Percentiles rank a stretch among this genome's conserved stretches.
These are phyloP conservation scores for Helicostylum pulchrum DNA, from an alignment of 192 early-diverging fungal genomes.

Conservation along the genomic window DNA sequence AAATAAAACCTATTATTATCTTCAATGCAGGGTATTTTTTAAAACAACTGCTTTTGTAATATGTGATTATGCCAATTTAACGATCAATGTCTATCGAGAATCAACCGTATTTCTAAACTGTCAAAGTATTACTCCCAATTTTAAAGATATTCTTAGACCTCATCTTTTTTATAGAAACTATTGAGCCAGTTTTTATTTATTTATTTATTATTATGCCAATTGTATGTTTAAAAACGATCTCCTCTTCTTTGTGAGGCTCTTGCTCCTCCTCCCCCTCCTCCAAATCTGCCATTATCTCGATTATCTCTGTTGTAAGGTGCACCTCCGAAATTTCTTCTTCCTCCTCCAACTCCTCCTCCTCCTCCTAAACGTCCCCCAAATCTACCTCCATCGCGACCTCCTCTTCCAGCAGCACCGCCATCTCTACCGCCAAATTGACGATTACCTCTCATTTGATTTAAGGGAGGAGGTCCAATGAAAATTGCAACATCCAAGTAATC, in stretches of 20 bases:
- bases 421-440: not conserved
- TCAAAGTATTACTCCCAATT: too few relatives aligned
- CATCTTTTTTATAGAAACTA: too few relatives aligned
- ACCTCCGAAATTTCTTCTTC: constrained; percentile 1
- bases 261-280: not conserved
- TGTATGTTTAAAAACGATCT: constrained; percentile 6
- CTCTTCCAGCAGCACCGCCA: not conserved
- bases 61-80: too few relatives aligned
- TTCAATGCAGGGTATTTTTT: too few relatives aligned
- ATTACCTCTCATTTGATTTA: not conserved
- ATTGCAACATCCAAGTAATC: constrained; percentile 58
- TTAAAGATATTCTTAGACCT: too few relatives aligned
- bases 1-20: too few relatives aligned
- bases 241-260: not conserved
- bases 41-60: too few relatives aligned
- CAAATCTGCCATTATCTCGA: too few relatives aligned
- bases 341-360: not conserved
- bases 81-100: too few relatives aligned
- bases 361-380: constrained; percentile 3
- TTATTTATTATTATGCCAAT: too few relatives aligned
- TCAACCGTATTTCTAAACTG: too few relatives aligned
- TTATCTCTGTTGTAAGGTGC: not conserved
- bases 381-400: not conserved
- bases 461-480: constrained; percentile 27
- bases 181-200: too few relatives aligned